These are phyloP conservation scores for Pisolithus tinctorius DNA, from an alignment of 768 basidiomycete species.

Conservation along the genomic window DNA sequence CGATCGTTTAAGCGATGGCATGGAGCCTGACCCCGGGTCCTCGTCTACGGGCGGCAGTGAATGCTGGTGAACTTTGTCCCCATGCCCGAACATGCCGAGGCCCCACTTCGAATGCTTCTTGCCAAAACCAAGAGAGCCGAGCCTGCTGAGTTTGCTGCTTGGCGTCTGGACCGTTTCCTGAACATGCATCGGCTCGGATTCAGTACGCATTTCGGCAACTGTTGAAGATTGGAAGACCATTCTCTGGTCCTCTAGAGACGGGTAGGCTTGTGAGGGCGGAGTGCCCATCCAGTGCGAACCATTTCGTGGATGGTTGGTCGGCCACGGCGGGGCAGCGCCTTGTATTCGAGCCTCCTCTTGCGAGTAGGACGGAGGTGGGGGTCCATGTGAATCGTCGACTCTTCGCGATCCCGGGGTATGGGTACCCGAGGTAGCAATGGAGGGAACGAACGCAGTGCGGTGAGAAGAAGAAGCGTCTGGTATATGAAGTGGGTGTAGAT, in stretches of 20 bases:
- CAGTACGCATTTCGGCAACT: conserved; percentile 39
- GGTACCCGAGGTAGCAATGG: conserved; percentile 24
- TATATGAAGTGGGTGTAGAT: conserved; percentile 21
- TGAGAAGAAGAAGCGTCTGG: conserved; percentile 46
- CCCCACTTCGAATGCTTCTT: conserved; percentile 65
- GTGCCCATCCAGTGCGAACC: conserved; percentile 50
- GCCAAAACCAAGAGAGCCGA: conserved; percentile 52
- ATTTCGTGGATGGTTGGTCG: conserved; percentile 22
- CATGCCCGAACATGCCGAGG: conserved; percentile 61
- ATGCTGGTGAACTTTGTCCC: conserved; percentile 60
- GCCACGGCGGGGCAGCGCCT: conserved; percentile 17
- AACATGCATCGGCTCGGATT: conserved; percentile 30
- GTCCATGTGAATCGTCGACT: conserved; percentile 32
- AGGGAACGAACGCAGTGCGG: conserved; percentile 46
- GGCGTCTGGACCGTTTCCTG: conserved; percentile 36
- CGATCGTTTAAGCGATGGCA: conserved; percentile 68
- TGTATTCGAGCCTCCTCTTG: conserved; percentile 24
- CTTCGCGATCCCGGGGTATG: conserved; percentile 26
- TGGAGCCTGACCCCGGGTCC: conserved; percentile 46
- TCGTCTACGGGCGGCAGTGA: conserved; percentile 69
- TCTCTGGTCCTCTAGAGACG: conserved; percentile 29
- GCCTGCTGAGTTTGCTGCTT: conserved; percentile 49
- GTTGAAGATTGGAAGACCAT: conserved; percentile 48
- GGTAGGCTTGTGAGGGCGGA: conserved; percentile 41
- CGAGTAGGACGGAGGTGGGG: conserved; percentile 24